These are phyloP conservation scores for Otatea glauca DNA, from an alignment of 176 grass and related monocot species.

Conservation along the genomic window DNA sequence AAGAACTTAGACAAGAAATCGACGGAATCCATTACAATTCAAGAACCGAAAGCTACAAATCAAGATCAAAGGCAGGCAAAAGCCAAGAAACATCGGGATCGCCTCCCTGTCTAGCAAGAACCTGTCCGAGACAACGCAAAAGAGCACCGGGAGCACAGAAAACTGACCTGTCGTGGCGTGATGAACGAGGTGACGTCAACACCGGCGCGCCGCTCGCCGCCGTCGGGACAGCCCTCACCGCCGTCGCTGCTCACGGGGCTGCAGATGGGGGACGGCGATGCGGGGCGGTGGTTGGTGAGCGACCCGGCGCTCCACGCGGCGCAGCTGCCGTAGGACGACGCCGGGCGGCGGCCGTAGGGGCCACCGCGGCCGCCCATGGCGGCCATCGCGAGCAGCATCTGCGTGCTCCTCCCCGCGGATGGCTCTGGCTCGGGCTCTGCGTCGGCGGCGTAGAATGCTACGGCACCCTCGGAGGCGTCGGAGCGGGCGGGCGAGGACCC, in stretches of 20 bases:
- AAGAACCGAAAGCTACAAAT: slow-evolving; percentile 29
- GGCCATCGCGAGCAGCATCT: slow-evolving; percentile 64
- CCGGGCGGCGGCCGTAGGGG: slow-evolving; percentile 57
- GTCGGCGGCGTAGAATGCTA: slow-evolving; percentile 37
- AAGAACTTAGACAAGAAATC: not conserved
- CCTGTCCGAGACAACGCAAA: not conserved
- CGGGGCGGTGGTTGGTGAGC: slow-evolving; percentile 59
- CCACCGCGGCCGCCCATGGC: slow-evolving; percentile 58
- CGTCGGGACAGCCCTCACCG: not conserved
- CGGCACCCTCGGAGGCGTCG: slow-evolving; percentile 44
- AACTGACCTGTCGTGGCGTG: slow-evolving; percentile 55
- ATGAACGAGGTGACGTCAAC: slow-evolving; percentile 51
- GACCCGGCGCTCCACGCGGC: slow-evolving; percentile 62
- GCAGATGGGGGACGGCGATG: slow-evolving; percentile 75
- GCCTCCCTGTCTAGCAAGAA: slow-evolving; percentile 28
- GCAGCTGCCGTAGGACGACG: slow-evolving; percentile 66
- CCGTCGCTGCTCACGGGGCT: slow-evolving; percentile 61
- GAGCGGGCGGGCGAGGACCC: slow-evolving; percentile 53
- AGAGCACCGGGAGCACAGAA: slow-evolving; percentile 15
- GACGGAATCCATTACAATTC: not conserved
- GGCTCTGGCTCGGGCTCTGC: slow-evolving; percentile 27
- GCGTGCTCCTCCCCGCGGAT: slow-evolving; percentile 59
- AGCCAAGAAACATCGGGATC: slow-evolving; percentile 15
- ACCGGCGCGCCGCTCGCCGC: slow-evolving; percentile 30
- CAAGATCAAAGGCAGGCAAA: slow-evolving; percentile 7